These are phyloP conservation scores for Pinus tabuliformis DNA, from an alignment of 75 land plant species.

Conservation along the genomic window DNA sequence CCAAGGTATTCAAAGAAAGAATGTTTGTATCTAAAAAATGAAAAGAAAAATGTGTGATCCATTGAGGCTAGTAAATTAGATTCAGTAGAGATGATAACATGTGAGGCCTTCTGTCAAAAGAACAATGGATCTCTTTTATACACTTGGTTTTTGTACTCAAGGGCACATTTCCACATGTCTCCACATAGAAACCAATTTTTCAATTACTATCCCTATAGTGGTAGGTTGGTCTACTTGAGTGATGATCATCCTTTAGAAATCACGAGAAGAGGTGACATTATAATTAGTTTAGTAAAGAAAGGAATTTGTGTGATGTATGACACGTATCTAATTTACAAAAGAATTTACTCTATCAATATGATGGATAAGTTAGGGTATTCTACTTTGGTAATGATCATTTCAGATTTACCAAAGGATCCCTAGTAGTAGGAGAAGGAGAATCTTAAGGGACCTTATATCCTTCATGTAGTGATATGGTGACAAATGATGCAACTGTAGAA, in stretches of 20 bases:
- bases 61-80: not conserved
- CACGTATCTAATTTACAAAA: not conserved
- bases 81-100: not conserved
- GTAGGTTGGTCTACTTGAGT: not conserved
- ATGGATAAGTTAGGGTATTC: no score
- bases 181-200: not conserved
- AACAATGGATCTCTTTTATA: not conserved
- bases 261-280: not conserved
- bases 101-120: not conserved
- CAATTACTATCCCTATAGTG: not conserved
- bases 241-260: not conserved
- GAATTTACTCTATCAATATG: not conserved
- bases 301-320: not conserved
- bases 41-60: not conserved
- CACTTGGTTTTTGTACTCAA: not conserved
- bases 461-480: not conserved
- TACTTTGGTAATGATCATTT: not conserved
- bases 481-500: not conserved
- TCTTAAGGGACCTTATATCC: not conserved
- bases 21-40: not conserved
- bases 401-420: not conserved
- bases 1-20: not conserved
- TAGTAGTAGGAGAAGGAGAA: not conserved
- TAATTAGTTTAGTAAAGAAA: not conserved
- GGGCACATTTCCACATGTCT: not conserved